Conservation (phyloP, 805 yeast species). For the Grigorovia jiainica region DNA sequence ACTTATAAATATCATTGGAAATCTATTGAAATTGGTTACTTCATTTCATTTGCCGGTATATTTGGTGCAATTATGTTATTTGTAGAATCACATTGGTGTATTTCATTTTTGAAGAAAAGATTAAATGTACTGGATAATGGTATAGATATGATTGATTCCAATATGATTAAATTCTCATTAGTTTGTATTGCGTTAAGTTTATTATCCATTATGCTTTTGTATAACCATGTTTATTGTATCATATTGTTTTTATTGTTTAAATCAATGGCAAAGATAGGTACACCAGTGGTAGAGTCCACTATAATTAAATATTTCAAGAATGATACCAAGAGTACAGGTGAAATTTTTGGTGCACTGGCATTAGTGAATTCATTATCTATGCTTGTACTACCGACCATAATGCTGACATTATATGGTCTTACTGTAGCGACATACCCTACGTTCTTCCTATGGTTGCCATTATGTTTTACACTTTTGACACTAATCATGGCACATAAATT, state of each 20-base stretch:
- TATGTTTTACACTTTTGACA: conserved; percentile 5
- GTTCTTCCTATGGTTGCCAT: conserved; percentile 28
- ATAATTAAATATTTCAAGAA: conserved; percentile 54
- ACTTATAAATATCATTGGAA: conserved; percentile 46
- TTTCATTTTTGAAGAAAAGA: conserved; percentile 28
- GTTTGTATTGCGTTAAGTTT: conserved; percentile 33
- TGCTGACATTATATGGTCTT: conserved; percentile 39
- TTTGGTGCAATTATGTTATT: conserved; percentile 42
- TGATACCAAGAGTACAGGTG: conserved; percentile 50
- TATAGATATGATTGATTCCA: conserved; percentile 46
- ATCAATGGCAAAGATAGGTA: conserved; percentile 40
- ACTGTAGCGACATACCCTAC: conserved; percentile 34
- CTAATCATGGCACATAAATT: not conserved
- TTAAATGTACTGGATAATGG: conserved; percentile 31
- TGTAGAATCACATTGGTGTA: conserved; percentile 41
- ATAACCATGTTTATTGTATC: conserved; percentile 12
- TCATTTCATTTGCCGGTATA: conserved; percentile 43
- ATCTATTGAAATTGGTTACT: conserved; percentile 45
- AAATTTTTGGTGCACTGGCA: conserved; percentile 62
- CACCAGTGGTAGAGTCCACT: conserved; percentile 52
- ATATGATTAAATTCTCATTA: conserved; percentile 28
- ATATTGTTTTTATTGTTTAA: conserved; percentile 31
- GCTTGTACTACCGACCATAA: conserved; percentile 40
- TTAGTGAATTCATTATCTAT: conserved; percentile 42
- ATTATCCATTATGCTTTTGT: conserved; percentile 26